These are phyloP conservation scores for Nemania sp. DNA, from an alignment of 2,329 filamentous ascomycete species.

Conservation along the genomic window DNA sequence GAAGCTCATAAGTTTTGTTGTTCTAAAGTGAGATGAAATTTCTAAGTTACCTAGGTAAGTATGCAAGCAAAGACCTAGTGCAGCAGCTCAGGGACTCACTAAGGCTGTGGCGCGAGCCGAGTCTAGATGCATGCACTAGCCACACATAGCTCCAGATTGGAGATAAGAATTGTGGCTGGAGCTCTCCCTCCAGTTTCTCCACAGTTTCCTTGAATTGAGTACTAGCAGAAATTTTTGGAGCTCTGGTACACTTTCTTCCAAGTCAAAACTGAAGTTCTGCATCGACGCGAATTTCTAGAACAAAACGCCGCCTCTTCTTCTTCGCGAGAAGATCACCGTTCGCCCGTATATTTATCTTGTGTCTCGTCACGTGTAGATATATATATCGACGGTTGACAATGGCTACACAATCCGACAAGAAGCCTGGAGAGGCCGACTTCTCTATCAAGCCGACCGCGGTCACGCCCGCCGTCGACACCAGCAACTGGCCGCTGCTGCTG, in stretches of 20 bases:
- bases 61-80: too few species aligned
- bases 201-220: constrained; percentile 5
- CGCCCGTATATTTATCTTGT: constrained; percentile 24
- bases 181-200: constrained; percentile 23
- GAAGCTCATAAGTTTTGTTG: too few species aligned
- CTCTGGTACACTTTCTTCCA: constrained; percentile 28
- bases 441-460: constrained; percentile 87
- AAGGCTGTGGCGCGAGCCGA: not conserved
- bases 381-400: constrained; percentile 33
- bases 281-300: constrained; percentile 25
- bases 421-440: constrained; percentile 35
- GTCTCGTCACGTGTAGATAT: constrained; percentile 22
- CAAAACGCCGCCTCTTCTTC: too few species aligned
- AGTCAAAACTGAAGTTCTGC: not conserved
- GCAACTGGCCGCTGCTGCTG: constrained; percentile 88
- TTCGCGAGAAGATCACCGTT: constrained; percentile 28
- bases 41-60: too few species aligned
- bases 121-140: not conserved
- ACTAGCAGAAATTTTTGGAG: constrained; percentile 40
- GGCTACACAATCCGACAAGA: constrained; percentile 31
- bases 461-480: constrained; percentile 79
- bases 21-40: too few species aligned
- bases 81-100: too few species aligned
- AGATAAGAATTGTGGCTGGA: constrained; percentile 24
- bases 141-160: not conserved